Conservation (phyloP, 768 basidiomycete genomes). For the Amyloporia xantha region DNA sequence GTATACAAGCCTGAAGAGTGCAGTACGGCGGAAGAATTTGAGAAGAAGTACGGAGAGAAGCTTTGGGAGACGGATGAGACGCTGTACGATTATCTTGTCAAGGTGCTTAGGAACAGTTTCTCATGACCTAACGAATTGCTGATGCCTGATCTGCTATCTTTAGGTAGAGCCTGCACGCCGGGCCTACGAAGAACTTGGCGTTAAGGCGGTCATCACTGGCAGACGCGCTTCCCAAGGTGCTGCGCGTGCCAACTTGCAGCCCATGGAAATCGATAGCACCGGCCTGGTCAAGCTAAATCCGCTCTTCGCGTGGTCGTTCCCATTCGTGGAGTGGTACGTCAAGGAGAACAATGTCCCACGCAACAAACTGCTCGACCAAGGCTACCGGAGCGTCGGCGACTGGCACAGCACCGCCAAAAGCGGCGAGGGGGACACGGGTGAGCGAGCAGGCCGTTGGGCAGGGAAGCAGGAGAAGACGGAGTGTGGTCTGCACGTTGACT, state of each 20-base stretch:
- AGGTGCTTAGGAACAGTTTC: conserved; percentile 41
- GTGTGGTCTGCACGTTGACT: conserved; percentile 92
- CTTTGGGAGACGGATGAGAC: conserved; percentile 88
- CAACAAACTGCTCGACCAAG: conserved; percentile 82
- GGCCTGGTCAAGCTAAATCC: conserved; percentile 95
- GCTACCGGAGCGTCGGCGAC: conserved; percentile 94
- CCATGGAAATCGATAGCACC: conserved; percentile 85
- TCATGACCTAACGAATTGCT: neutral
- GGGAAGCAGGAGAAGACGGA: conserved; percentile 83
- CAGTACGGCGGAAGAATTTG: conserved; percentile 64
- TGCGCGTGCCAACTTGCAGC: conserved; percentile 74
- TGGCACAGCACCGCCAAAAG: conserved; percentile 91
- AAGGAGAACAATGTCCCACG: conserved; percentile 76
- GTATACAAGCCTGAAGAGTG: conserved; percentile 77
- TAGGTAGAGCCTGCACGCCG: conserved; percentile 91
- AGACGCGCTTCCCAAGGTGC: conserved; percentile 89
- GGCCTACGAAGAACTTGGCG: conserved; percentile 74
- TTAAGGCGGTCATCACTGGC: conserved; percentile 90
- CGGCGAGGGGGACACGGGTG: conserved; percentile 59
- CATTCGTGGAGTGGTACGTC: conserved; percentile 79
- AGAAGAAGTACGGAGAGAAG: conserved; percentile 66
- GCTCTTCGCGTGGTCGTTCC: conserved; percentile 82
- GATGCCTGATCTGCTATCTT: neutral
- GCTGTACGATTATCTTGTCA: conserved; percentile 86
- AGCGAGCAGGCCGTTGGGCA: conserved; percentile 90